A percentile compares a stretch with the other conserved stretches of the same genome.
phyloP scores from a whole-genome alignment of 306 rosid species.

The Cicer yamashitae region DNA sequence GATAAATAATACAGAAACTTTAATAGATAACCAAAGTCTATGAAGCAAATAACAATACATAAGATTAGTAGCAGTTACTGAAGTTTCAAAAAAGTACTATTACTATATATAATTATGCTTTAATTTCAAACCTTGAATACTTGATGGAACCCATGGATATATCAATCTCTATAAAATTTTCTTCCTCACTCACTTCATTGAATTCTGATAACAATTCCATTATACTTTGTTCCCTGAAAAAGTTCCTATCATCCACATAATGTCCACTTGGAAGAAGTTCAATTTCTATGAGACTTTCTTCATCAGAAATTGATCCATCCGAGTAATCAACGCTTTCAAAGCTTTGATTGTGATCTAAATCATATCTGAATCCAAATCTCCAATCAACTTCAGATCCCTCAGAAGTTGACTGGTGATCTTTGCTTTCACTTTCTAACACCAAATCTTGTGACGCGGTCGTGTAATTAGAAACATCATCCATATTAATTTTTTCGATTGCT shows the following conservation, averaged over 20 bases:
- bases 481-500: slow-evolving; percentile 17
- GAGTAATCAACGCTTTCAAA: slow-evolving; percentile 56
- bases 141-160: slow-evolving; percentile 93
- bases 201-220: slow-evolving; percentile 80
- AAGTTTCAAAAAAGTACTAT: too few relatives aligned
- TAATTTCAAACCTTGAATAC: slow-evolving; percentile 90
- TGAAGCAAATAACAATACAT: too few relatives aligned
- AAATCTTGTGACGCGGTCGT: slow-evolving; percentile 34
- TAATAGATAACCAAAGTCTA: too few relatives aligned
- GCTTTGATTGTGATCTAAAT: slow-evolving; percentile 23
- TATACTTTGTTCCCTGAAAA: slow-evolving; percentile 48
- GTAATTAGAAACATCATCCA: not conserved
- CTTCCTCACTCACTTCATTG: slow-evolving; percentile 83
- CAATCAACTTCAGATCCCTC: slow-evolving; percentile 61
- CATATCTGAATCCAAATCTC: slow-evolving; percentile 49
- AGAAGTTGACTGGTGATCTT: slow-evolving; percentile 51
- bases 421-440: slow-evolving; percentile 57
- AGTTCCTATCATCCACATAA: slow-evolving; percentile 45
- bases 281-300: slow-evolving; percentile 93
- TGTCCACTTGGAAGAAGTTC: slow-evolving; percentile 79
- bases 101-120: slow-evolving; percentile 48
- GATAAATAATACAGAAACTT: too few relatives aligned
- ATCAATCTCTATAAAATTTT: slow-evolving; percentile 92
- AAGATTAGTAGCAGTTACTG: too few relatives aligned
- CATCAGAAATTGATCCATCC: slow-evolving; percentile 92